Base-by-base conservation (phyloP, 2,329 filamentous ascomycete genomes). In the Magnaporthiopsis rhizophila region DNA sequence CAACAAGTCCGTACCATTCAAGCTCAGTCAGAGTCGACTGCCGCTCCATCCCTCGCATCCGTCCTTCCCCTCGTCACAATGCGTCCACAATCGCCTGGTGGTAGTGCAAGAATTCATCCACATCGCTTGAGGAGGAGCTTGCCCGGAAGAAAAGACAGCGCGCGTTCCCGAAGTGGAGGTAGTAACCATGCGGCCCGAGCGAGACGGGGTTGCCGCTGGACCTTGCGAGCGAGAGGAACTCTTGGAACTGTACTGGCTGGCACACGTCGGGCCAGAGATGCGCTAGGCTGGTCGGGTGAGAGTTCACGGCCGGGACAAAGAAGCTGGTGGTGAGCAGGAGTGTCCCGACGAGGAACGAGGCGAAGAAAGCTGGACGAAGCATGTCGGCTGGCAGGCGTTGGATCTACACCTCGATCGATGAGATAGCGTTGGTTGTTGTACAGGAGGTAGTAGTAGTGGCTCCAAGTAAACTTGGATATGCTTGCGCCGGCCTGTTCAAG, bases 221-320 rank as follows among this genome's bases (percentile, higher is more conserved):
- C 62, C 38, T 63, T 36, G 24, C 50, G 53, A 63, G 56, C 34
- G 62, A 57, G 34, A 63, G 26, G 57, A 63, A 63, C 62, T 63
- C 62, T 12, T 63, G 34, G 62, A 63, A 63, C 11, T 34, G 53
- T 13, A 58, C 26, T 18, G 62, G 62, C 28, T 63, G 24, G 62
- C 62, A 63, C n/a, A 63, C 57, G 62, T 63, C 24, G 26, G 62
- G 62, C 62, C 62, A 63, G 15, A 63, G 36, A 24, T 63, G 38
- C 11, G 62, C 58, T 2, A 56, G 34, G n/a, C 56, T 59, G 34
- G 50, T 24, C 9, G 62, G 62, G 28, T 63, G 58, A 24, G 57
- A 36, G 62, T 15, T 60, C 15, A n/a, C 26, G 56, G 62, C 26
- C 9, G 30, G 45, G 45, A 53, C n/a, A 21, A 53, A 53, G 3